A percentile compares a stretch with the other conserved stretches of the same genome.
phyloP scores from a whole-genome alignment of 1,284 basidiomycete species.

The Schizophyllum amplum region DNA sequence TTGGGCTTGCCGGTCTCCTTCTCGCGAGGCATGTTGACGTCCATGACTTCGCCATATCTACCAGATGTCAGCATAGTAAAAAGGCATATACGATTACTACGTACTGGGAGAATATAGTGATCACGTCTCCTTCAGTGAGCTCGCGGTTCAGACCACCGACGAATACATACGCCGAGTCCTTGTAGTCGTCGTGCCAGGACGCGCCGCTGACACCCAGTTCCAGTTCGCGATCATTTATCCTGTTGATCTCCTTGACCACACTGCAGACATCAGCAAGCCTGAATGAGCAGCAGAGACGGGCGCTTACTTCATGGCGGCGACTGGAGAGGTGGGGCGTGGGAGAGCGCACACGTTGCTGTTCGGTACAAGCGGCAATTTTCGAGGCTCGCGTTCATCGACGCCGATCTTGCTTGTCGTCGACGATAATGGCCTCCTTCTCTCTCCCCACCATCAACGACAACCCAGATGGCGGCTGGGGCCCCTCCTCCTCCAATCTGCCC shows the following conservation, averaged over 20 bases:
- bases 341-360: neutral
- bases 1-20: constrained; percentile 82
- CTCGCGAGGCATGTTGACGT: constrained; percentile 91
- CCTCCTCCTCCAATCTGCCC: constrained; percentile 67
- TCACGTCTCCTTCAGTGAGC: constrained; percentile 95
- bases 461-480: constrained; percentile 78
- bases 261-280: constrained; percentile 32
- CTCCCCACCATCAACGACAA: constrained; percentile 75
- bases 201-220: constrained; percentile 65
- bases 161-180: constrained; percentile 94
- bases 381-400: neutral
- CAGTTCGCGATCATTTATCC: constrained; percentile 91
- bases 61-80: constrained; percentile 1
- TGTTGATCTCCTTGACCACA: constrained; percentile 87
- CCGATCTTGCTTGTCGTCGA: constrained; percentile 6
- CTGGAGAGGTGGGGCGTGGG: constrained; percentile 15
- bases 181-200: constrained; percentile 99
- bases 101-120: constrained; percentile 96
- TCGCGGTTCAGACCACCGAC: constrained; percentile 81
- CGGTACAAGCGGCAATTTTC: neutral
- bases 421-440: constrained; percentile 64
- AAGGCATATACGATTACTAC: constrained; percentile 18
- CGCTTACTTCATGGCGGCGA: constrained; percentile 59
- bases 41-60: constrained; percentile 93
- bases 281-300: constrained; percentile 5